Percentiles rank a stretch among this genome's conserved stretches.
Conservation (phyloP, 2,329 filamentous ascomycete species). For the Penicillium oxalicum region DNA sequence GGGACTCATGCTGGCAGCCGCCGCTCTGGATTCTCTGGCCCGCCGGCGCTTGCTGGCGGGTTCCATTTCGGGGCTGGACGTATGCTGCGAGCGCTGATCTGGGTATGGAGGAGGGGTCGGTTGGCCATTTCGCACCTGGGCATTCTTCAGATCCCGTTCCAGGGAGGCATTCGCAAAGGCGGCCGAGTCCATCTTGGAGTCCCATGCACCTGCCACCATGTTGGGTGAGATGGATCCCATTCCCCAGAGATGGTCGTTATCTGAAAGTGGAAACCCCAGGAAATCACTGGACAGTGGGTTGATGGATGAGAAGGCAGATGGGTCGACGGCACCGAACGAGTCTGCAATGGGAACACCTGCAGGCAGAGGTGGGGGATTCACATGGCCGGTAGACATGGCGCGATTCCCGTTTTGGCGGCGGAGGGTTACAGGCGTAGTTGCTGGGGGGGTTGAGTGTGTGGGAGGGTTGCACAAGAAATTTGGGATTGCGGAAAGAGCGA, state of each 20-base stretch:
- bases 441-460: background rate
- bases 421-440: background rate
- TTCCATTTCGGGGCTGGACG: slow-evolving; percentile 16
- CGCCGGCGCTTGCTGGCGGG: slow-evolving; percentile 14
- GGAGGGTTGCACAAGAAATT: background rate
- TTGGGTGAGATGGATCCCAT: slow-evolving; percentile 26
- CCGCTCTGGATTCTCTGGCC: slow-evolving; percentile 12
- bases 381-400: slow-evolving; percentile 15
- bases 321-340: slow-evolving; percentile 6
- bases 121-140: slow-evolving; percentile 36
- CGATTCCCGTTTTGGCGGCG: background rate
- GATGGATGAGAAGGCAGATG: slow-evolving; percentile 14
- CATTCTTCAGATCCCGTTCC: slow-evolving; percentile 29
- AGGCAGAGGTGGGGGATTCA: slow-evolving; percentile 10
- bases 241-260: slow-evolving; percentile 29
- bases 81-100: slow-evolving; percentile 19
- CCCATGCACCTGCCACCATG: slow-evolving; percentile 19
- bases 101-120: slow-evolving; percentile 33
- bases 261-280: slow-evolving; percentile 23
- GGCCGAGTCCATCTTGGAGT: slow-evolving; percentile 20
- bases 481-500: background rate
- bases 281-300: slow-evolving; percentile 25
- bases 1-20: slow-evolving; percentile 18
- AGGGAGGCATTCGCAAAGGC: slow-evolving; percentile 22
- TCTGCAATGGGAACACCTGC: slow-evolving; percentile 6